Conservation (phyloP, 352 stramenopile species). For the Aphanomyces euteiches region DNA sequence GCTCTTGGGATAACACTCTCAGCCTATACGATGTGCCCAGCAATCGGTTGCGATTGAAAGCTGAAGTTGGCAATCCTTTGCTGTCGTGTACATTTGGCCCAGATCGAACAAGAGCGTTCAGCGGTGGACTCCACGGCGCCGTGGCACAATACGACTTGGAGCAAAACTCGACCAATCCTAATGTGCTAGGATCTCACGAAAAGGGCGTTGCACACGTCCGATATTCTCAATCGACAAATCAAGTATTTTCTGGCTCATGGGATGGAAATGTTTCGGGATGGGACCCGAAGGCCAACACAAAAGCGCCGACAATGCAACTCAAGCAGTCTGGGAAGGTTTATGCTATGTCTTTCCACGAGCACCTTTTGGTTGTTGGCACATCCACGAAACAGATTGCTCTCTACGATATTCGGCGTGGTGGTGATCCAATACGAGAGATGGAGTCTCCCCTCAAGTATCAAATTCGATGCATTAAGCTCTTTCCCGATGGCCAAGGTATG, state of each 20-base stretch:
- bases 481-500: constrained; percentile 49
- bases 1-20: constrained; percentile 72
- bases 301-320: constrained; percentile 49
- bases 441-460: constrained; percentile 89
- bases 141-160: constrained; percentile 56
- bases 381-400: constrained; percentile 55
- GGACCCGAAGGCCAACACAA: constrained; percentile 48
- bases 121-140: constrained; percentile 63
- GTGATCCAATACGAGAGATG: constrained; percentile 53
- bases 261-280: constrained; percentile 60
- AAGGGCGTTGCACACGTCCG: constrained; percentile 54
- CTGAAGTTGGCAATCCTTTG: constrained; percentile 70
- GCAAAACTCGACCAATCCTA: constrained; percentile 37
- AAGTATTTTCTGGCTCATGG: constrained; percentile 63
- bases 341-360: constrained; percentile 52
- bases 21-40: constrained; percentile 59
- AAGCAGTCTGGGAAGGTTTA: constrained; percentile 59
- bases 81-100: constrained; percentile 64
- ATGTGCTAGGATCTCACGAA: constrained; percentile 42
- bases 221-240: constrained; percentile 44
- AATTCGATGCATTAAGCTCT: constrained; percentile 83
- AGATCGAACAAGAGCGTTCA: constrained; percentile 61
- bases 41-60: constrained; percentile 43
- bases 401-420: constrained; percentile 82
- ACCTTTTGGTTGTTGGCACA: constrained; percentile 57